Conservation (phyloP, 1,284 basidiomycete species). For the Microbotryum lychnidis-dioicae region DNA sequence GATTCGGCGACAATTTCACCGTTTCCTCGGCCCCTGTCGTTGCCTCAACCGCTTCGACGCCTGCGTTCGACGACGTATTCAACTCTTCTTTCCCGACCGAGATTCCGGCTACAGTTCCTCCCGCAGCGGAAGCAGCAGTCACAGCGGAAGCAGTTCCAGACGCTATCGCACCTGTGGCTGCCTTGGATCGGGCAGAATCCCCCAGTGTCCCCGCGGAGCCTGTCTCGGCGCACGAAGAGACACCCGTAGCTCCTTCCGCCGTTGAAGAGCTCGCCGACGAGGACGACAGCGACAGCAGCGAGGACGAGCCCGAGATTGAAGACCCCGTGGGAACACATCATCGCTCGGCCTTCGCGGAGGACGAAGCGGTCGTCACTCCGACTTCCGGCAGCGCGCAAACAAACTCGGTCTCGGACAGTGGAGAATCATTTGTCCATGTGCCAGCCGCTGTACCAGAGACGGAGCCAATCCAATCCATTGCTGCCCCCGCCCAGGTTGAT, state of each 20-base stretch:
- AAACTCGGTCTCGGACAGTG: slow-evolving; percentile 11
- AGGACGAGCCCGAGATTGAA: slow-evolving; percentile 4
- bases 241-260: background rate
- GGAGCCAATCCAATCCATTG: background rate
- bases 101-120: background rate
- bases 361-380: background rate
- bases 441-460: background rate
- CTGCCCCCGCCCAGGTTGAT: no score
- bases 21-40: slow-evolving; percentile 5
- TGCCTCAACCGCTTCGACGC: slow-evolving; percentile 20
- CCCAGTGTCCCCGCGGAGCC: no score
- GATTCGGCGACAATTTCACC: slow-evolving; percentile 20
- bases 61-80: slow-evolving; percentile 37
- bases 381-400: no score
- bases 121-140: background rate
- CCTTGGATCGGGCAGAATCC: no score
- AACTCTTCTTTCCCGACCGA: slow-evolving; percentile 7
- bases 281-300: background rate
- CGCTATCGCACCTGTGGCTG: no score
- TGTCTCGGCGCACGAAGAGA: background rate
- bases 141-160: no score
- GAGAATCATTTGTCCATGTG: slow-evolving; percentile 20
- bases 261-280: slow-evolving; percentile 5
- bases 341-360: background rate
- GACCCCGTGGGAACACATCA: background rate